These are phyloP conservation scores for Babesia ovis DNA, from an alignment of 169 alveolate genomes.

Conservation along the genomic window DNA sequence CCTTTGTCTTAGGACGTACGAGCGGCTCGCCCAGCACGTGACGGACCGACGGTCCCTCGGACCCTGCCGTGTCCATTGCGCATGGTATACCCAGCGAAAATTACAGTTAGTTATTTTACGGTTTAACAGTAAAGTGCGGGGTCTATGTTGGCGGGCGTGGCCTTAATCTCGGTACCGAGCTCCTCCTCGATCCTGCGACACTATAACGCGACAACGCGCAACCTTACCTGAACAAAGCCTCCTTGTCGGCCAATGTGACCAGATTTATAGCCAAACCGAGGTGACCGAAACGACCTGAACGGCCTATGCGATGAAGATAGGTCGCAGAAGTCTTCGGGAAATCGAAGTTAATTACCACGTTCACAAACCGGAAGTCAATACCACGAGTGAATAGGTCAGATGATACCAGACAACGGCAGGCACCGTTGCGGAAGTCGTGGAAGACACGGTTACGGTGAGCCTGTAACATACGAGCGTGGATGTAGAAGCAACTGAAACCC, in stretches of 20 bases:
- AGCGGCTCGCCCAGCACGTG: slow-evolving; percentile 57
- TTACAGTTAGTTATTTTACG: slow-evolving; percentile 22
- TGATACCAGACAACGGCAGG: slow-evolving; percentile 91
- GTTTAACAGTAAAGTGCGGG: slow-evolving; percentile 87
- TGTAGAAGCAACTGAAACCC: slow-evolving; percentile 97
- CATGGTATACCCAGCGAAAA: not conserved
- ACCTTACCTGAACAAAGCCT: slow-evolving; percentile 73
- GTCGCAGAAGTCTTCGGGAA: slow-evolving; percentile 96
- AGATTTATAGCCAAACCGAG: slow-evolving; percentile 95
- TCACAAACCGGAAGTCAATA: slow-evolving; percentile 96
- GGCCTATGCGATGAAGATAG: slow-evolving; percentile 95
- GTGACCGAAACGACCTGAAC: slow-evolving; percentile 98
- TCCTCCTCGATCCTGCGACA: slow-evolving; percentile 92
- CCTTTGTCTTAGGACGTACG: slow-evolving; percentile 49
- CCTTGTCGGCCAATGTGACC: slow-evolving; percentile 93
- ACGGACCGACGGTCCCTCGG: slow-evolving; percentile 27
- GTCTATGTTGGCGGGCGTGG: slow-evolving; percentile 93
- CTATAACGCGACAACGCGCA: slow-evolving; percentile 63
- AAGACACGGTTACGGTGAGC: slow-evolving; percentile 94
- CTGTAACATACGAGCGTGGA: slow-evolving; percentile 98
- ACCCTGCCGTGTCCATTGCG: slow-evolving; percentile 6
- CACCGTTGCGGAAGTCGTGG: slow-evolving; percentile 97
- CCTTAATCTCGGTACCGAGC: slow-evolving; percentile 96
- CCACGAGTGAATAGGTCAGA: slow-evolving; percentile 99
- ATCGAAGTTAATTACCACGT: slow-evolving; percentile 98